Base-by-base conservation (phyloP, 495 filamentous ascomycete genomes). In the Aspergillus homomorphus region DNA sequence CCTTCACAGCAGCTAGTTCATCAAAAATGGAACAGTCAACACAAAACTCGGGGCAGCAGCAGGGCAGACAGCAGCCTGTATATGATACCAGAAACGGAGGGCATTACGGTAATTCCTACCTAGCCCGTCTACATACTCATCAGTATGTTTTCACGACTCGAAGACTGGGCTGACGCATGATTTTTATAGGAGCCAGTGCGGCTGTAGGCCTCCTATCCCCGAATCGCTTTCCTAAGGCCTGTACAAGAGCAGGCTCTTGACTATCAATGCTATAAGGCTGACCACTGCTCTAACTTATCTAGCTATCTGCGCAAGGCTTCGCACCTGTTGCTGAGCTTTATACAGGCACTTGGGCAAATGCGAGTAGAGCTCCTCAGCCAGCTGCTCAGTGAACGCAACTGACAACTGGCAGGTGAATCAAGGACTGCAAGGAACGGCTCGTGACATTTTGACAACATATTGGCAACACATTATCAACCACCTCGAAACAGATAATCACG, bases 381-480 rank as follows among this genome's bases (percentile, higher is more conserved):
- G 33, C 33, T 7, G 2, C 12, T 2, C 49, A 38, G 44, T 20
- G 18, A 6, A 12, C 8, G 18, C 38, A n/a, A 44, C 53, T 65
- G 48, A 71, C 58, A 19, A 49, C 65, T 26, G 66, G 51, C 57
- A 94, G 90, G 91, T 96, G 57, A 96, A 94, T 67, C 94, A 98
- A 83, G 94, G 94, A 49, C 85, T 98, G 44, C 88, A 87, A 61
- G 94, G 92, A 54, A 87, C 87, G 45, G 96, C 96, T 71, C 91
- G 93, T 68, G 94, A 98, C 69, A 96, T 98, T 67, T 82, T 98
- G 61, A 96, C 93, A 44, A 95, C 93, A 14, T 98, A 98, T 77
- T 98, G 94, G 94, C 95, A 98, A 70, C 91, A 98, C 65, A 90
- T 90, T 46, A 96, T 98, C 81, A 91, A 86, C 57, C 90, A 96